Base-by-base conservation (phyloP, 768 basidiomycete genomes). In the Tricholoma terreum region DNA sequence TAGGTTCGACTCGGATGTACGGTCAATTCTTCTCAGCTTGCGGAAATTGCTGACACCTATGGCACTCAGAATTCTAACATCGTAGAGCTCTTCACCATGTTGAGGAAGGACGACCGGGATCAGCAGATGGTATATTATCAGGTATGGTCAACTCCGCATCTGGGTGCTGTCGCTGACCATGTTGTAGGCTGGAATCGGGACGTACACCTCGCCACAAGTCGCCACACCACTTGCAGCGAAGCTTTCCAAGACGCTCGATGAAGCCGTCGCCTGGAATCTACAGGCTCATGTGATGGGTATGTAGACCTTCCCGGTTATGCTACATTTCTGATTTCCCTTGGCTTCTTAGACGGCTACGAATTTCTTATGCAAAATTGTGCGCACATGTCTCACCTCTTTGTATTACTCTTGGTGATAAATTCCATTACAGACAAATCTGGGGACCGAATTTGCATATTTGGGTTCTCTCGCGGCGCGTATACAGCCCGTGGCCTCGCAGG, bases 361-460 rank as follows among this genome's bases (percentile, higher is more conserved):
- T 85, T 83, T 60, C 67, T 85, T 33, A 84, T 84, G 82, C 77
- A 83, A 55, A 81, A 82, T 59, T 84, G 80, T 79, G 62, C 24
- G 70, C 65, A 17, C 6, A 22, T 19, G n/a, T 12, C 19, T 30
- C 17, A 14, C 11, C 38, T 35, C 40, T 6, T 30, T 17, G 40
- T 17, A n/a, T n/a, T n/a, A 8, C 9, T 36, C 17, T 35, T 48
- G 7, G 17, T 19, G n/a, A 24, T 14, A 24, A 22, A 34, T 46
- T n/a, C 42, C 22, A 34, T 43, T 14, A 17, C 45, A 80, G 79
- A 81, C 60, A 69, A 69, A 30, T 66, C 68, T 4, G 79, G 78
- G 1, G 84, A 86, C 69, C 75, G 74, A 46, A 82, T 87, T 51
- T 85, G 76, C 62, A 78, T 86, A 24, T 66, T 61, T 50, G 61